phyloP scores from a whole-genome alignment of 140 eudicot genomes.

The Anethum foeniculum region DNA sequence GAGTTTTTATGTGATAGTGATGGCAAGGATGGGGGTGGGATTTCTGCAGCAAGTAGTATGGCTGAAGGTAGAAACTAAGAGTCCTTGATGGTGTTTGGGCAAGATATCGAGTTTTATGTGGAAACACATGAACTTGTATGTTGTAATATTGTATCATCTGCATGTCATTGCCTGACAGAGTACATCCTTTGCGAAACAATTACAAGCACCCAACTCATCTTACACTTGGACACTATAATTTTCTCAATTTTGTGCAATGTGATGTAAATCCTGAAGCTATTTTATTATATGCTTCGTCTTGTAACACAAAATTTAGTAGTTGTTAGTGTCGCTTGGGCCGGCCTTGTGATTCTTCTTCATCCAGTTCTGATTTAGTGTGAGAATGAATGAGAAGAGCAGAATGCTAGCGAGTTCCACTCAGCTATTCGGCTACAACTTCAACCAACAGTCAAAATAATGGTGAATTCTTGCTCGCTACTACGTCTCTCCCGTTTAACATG shows the following conservation, averaged over 20 bases:
- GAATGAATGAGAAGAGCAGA: background rate
- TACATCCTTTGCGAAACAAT: background rate
- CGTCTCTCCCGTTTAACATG: too few relatives aligned
- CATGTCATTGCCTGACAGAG: background rate
- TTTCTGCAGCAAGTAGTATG: background rate
- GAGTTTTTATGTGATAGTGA: conserved; percentile 18
- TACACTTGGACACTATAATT: background rate
- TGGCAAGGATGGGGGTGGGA: background rate
- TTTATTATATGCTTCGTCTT: background rate
- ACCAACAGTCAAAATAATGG: background rate
- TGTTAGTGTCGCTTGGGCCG: background rate
- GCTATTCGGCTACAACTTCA: background rate
- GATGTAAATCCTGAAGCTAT: background rate
- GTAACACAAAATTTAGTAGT: background rate
- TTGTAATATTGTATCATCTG: background rate
- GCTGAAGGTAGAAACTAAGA: conserved; percentile 4
- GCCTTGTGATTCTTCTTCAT: background rate
- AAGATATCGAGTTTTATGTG: background rate
- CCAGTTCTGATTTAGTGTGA: background rate
- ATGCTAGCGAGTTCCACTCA: background rate
- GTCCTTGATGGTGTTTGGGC: conserved; percentile 5
- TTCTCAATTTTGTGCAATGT: background rate
- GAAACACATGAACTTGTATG: background rate
- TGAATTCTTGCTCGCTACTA: background rate
- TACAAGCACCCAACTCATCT: background rate